Base-by-base conservation (phyloP, 352 stramenopile genomes). In the Phytophthora foliorum region DNA sequence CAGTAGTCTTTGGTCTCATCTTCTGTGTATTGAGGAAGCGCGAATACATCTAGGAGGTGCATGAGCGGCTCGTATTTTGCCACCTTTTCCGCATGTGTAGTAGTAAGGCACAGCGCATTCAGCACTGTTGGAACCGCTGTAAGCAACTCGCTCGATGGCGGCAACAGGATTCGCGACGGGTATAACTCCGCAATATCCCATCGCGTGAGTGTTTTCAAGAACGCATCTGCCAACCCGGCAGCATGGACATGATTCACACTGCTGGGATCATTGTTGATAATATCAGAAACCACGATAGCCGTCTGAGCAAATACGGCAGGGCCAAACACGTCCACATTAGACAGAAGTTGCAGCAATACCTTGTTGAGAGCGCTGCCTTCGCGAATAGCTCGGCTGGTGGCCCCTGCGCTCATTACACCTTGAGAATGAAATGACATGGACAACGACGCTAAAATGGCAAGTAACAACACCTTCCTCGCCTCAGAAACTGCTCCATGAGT, bases 211-310 rank as follows among this genome's bases (percentile, higher is more conserved):
- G 98, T 93, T 45, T 92, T 80, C 13, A 99, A 80, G 62, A 99
- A 98, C 0, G 84, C 88, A 36, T 98, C 89, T 6, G 96, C 97
- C 41, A 99, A 82, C 24, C 97, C 97, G 22, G 83, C 90, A 55
- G 89, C 77, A 69, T 99, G 95, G 7, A 99, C 90, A 74, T 98
- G 86, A 75, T 98, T 93, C 41, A 99, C 92, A 70, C 97, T 94
- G 64, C 81, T 98, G 72, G 81, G 97, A 78, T 99, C 96, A 41
- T 96, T 97, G 80, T 99, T 99, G 80, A 99, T 97, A n/a, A 99
- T 85, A 80, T 99, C 97, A 10, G 90, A 93, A 31, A 99, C 81
- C 32, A 99, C 80, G 21, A 97, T 97, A 4, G 88, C 79, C 11
- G 95, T 79, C 57, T 99, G 88, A 22, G 95, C 91, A 54, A 97